A percentile compares a stretch with the other conserved stretches of the same genome.
Conservation (phyloP, 1,284 basidiomycete species). For the Ganoderma leucocontextum region DNA sequence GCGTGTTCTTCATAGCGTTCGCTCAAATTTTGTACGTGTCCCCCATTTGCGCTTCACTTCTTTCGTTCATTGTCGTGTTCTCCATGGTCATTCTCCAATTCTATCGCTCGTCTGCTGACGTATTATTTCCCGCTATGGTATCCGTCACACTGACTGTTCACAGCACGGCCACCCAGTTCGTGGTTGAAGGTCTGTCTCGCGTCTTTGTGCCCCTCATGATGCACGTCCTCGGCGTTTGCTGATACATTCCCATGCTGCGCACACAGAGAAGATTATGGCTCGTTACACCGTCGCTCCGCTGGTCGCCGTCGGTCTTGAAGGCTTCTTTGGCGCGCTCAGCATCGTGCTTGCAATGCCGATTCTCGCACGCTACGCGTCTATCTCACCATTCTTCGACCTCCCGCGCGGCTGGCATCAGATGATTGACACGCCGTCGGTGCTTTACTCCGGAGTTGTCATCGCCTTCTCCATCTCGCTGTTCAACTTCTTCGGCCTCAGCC, state of each 20-base stretch:
- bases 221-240: slow-evolving; percentile 7
- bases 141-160: slow-evolving; percentile 20
- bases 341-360: slow-evolving; percentile 81
- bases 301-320: slow-evolving; percentile 94
- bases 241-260: slow-evolving; percentile 19
- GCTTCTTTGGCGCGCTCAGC: slow-evolving; percentile 88
- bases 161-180: slow-evolving; percentile 91
- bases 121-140: slow-evolving; percentile 16
- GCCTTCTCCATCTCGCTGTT: slow-evolving; percentile 81
- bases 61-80: not conserved
- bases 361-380: slow-evolving; percentile 63
- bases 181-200: slow-evolving; percentile 83
- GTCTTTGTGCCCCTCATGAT: slow-evolving; percentile 1
- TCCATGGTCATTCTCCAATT: not conserved
- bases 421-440: slow-evolving; percentile 79
- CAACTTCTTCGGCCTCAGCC: slow-evolving; percentile 95
- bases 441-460: slow-evolving; percentile 82
- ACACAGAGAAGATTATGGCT: slow-evolving; percentile 86
- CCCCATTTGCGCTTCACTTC: slow-evolving; percentile 17
- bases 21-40: slow-evolving; percentile 93
- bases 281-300: slow-evolving; percentile 91
- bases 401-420: slow-evolving; percentile 92
- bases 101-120: slow-evolving; percentile 24
- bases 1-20: slow-evolving; percentile 92
- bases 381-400: slow-evolving; percentile 82